A percentile compares a stretch with the other conserved stretches of the same genome.
These are phyloP conservation scores for Thozetella sp. DNA, from an alignment of 495 filamentous ascomycete species.

Conservation along the genomic window DNA sequence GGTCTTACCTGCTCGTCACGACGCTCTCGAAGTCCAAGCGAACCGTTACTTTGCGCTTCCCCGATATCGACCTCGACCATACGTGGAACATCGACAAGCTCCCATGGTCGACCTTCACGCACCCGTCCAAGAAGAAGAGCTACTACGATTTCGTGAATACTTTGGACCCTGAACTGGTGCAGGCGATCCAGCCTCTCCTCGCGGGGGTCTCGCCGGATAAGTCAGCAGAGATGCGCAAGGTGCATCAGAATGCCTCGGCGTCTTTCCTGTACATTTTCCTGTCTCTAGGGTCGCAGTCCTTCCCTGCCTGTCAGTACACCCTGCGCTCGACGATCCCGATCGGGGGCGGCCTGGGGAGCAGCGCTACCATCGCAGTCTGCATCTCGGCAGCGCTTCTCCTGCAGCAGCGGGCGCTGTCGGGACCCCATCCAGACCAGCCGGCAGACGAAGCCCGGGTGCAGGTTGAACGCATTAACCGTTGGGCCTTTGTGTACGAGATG, in stretches of 20 bases:
- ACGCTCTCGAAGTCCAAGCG: slow-evolving; percentile 83
- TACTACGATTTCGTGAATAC: slow-evolving; percentile 86
- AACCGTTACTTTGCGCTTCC: slow-evolving; percentile 83
- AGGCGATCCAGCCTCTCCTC: slow-evolving; percentile 77
- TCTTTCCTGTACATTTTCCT: slow-evolving; percentile 93
- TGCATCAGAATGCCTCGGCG: slow-evolving; percentile 76
- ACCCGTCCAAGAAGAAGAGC: slow-evolving; percentile 83
- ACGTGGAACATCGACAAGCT: slow-evolving; percentile 90
- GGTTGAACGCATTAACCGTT: slow-evolving; percentile 91
- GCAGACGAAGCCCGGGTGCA: slow-evolving; percentile 78
- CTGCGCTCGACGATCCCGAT: slow-evolving; percentile 94
- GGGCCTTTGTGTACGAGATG: slow-evolving; percentile 97
- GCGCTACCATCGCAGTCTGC: slow-evolving; percentile 90
- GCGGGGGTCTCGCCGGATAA: slow-evolving; percentile 64
- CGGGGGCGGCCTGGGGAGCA: slow-evolving; percentile 88
- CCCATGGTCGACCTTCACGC: slow-evolving; percentile 80
- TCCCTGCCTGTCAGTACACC: slow-evolving; percentile 83
- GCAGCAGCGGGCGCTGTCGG: slow-evolving; percentile 83
- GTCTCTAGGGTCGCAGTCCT: slow-evolving; percentile 77
- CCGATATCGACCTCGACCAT: slow-evolving; percentile 83
- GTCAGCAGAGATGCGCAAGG: slow-evolving; percentile 69
- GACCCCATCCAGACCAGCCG: slow-evolving; percentile 88
- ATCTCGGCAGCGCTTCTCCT: slow-evolving; percentile 82
- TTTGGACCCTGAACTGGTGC: slow-evolving; percentile 81
- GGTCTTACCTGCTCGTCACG: slow-evolving; percentile 93